Conservation (phyloP, 2,329 filamentous ascomycete species). For the Ophiocordyceps unilateralis region DNA sequence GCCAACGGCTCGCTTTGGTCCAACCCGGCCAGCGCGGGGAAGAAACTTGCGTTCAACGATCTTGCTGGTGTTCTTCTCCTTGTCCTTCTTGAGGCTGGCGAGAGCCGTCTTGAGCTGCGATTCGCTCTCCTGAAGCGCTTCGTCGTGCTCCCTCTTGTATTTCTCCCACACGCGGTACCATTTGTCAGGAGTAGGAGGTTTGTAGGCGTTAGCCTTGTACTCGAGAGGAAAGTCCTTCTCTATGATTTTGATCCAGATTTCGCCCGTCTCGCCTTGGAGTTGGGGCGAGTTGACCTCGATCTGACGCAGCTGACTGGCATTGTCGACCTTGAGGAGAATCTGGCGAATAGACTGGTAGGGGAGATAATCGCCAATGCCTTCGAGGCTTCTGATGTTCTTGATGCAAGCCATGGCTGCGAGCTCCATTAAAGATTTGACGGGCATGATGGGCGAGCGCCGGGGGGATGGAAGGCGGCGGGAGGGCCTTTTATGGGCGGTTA, state of each 20-base stretch:
- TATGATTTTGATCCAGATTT: conserved; percentile 70
- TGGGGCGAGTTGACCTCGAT: conserved; percentile 67
- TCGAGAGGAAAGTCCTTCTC: conserved; percentile 56
- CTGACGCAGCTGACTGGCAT: conserved; percentile 53
- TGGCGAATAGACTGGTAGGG: conserved; percentile 44
- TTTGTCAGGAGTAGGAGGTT: conserved; percentile 46
- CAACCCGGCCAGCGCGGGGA: conserved; percentile 22
- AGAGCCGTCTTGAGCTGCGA: conserved; percentile 39
- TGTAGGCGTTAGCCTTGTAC: conserved; percentile 40
- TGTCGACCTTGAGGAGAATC: conserved; percentile 55
- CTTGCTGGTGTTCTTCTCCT: conserved; percentile 37
- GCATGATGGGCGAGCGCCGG: conserved; percentile 13
- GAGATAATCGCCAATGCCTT: conserved; percentile 53
- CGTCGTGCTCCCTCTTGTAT: conserved; percentile 42
- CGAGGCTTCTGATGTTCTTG: conserved; percentile 38
- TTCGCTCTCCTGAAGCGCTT: conserved; percentile 41
- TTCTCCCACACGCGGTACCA: conserved; percentile 69
- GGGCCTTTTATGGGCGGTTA: neutral
- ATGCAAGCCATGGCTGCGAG: conserved; percentile 33
- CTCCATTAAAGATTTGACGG: conserved; percentile 30
- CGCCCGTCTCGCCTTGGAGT: conserved; percentile 48
- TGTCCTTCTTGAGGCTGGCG: conserved; percentile 37
- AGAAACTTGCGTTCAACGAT: conserved; percentile 34
- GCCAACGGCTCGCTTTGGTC: conserved; percentile 11
- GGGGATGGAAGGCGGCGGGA: neutral